Evolutionary conservation across 495 filamentous ascomycete genomes (phyloP).

Genomic region (Letharia columbiana): DNA sequence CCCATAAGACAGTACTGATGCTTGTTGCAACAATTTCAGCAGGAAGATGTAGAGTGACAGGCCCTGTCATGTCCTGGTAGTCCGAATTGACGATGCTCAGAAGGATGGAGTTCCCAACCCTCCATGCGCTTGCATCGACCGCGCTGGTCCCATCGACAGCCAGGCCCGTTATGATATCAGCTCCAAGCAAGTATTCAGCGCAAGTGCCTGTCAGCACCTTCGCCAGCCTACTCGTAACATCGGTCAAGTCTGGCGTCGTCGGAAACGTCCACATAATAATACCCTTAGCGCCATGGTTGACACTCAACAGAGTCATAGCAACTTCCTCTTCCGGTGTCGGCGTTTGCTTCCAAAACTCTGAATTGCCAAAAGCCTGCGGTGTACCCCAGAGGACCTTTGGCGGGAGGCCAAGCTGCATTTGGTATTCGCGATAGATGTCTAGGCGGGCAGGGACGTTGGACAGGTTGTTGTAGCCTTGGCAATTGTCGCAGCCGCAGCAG

Average conservation of each 20-base stretch:
- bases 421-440: slow-evolving; percentile 40
- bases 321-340: slow-evolving; percentile 48
- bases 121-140: slow-evolving; percentile 4
- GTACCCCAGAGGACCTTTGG: slow-evolving; percentile 50
- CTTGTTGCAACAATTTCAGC: no score
- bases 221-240: slow-evolving; percentile 24
- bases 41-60: no score
- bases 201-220: slow-evolving; percentile 18
- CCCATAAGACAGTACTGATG: no score
- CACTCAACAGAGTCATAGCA: slow-evolving; percentile 49
- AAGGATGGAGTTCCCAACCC: no score
- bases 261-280: slow-evolving; percentile 35
- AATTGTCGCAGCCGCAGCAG: slow-evolving; percentile 67
- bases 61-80: no score
- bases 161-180: background rate
- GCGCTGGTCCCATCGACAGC: background rate
- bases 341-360: slow-evolving; percentile 52
- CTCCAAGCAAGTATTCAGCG: background rate
- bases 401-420: slow-evolving; percentile 34
- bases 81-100: no score
- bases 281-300: slow-evolving; percentile 57
- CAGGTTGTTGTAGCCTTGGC: slow-evolving; percentile 37
- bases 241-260: slow-evolving; percentile 23
- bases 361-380: slow-evolving; percentile 55
- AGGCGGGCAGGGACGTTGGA: slow-evolving; percentile 48